Base-by-base conservation (phyloP, 2,329 filamentous ascomycete species). In the Botryotinia narcissicola region DNA sequence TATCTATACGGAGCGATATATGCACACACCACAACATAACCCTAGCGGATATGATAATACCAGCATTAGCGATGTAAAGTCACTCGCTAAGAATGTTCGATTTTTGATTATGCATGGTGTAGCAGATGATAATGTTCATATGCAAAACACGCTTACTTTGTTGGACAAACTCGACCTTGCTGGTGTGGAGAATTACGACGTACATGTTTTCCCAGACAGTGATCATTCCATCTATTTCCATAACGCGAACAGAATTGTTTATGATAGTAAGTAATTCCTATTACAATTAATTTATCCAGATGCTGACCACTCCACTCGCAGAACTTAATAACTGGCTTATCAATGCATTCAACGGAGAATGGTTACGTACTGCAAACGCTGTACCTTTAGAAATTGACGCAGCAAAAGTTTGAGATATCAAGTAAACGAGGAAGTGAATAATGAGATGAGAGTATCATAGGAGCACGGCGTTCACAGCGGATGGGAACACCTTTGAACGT, bases 311-410 rank as follows among this genome's bases (percentile, higher is more conserved):
- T n/a, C 25, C 25, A 35, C 37, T n/a, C 25, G 25, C 75, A 94
- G 92, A 94, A 83, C 82, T 97, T 46, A 90, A 87, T 73, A 95
- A 93, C 81, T 99, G 95, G 95, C 89, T 99, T 72, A 88, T 98
- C 81, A 98, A 98, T 81, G 96, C 96, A 2, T 99, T 99, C 82
- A 98, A 98, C 78, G 96, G 96, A 70, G 94, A 98, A 82, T 98
- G 95, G 94, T 85, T 95, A 68, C 84, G 78, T 46, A 81, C 80
- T 32, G 74, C 77, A n/a, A 77, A 81, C 67, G 78, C 80, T 32
- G 76, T 78, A 20, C 80, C 80, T 40, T 60, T 81, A 29, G 72
- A 80, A 61, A 73, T 80, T 44, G 79, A 81, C 60, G 57, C 76
- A 35, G 69, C 74, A 14, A 70, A 70, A 37, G 29, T 46, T 35